Evolutionary conservation across 306 rosid species (phyloP), one percentile per base, ranked within the genome.

Genomic region (Luffa acutangula): DNA sequence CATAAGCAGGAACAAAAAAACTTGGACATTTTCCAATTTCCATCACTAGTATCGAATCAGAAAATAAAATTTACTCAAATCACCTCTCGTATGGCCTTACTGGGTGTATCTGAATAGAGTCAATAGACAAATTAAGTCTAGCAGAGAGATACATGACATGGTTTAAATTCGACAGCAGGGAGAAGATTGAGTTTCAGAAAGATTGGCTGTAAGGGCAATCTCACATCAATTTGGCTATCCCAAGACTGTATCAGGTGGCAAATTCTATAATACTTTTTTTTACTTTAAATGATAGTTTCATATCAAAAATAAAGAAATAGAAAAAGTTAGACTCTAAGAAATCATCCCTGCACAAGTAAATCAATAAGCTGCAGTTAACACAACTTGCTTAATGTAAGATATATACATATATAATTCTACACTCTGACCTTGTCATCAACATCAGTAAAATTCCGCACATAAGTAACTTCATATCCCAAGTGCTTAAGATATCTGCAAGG

Each of bases 361-460:
- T 70, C 56, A 70, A 43, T 70, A n/a, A 34, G 39, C 71, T 62
- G 9, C 39, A 60, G 33, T 41, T 52, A 31, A 52, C 36, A 54
- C 21, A 37, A 76, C 37, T n/a, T 37, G 52, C 77, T 81, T 2
- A 10, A 67, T 53, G 64, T 15, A 46, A 56, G 72, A 63, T 52
- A 42, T 8, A 62, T 56, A 41, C 21, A 59, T 15, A 41, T 15
- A 59, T 7, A 63, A 62, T 62, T 69, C 63, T 58, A 18, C 2
- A 77, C 70, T 76, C 87, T 83, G 87, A 91, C 99, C 97, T 95
- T 95, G 87, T 95, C 99, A 85, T 95, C 99, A 56, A 93, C 99
- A 85, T 95, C 97, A 12, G 99, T 95, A 83, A 95, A 95, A 79
- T 95, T 95, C 85, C 99, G 91, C 74, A 95, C 96, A 78, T 93